Conservation (phyloP, 495 filamentous ascomycete genomes). For the Tuber brumale region DNA sequence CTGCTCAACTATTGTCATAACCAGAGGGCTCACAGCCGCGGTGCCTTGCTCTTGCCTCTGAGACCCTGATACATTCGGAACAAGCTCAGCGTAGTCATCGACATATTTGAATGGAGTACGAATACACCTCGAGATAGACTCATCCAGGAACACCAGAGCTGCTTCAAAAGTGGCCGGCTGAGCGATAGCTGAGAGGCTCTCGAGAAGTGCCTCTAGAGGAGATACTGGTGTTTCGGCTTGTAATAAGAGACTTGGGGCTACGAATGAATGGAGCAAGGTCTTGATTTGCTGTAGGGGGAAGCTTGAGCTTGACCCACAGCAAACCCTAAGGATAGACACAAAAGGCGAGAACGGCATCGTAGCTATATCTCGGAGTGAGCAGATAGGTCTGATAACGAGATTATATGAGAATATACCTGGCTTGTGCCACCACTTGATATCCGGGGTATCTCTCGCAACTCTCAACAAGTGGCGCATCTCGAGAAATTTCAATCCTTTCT, state of each 20-base stretch:
- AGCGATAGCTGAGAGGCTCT: slow-evolving; percentile 34
- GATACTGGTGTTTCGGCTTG: slow-evolving; percentile 30
- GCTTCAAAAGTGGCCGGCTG: slow-evolving; percentile 16
- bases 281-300: slow-evolving; percentile 32
- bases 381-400: background rate
- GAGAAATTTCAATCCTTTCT: slow-evolving; percentile 31
- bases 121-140: slow-evolving; percentile 33
- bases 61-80: slow-evolving; percentile 11
- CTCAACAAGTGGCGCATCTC: slow-evolving; percentile 38
- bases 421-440: slow-evolving; percentile 42
- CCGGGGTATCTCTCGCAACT: slow-evolving; percentile 34
- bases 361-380: slow-evolving; percentile 14
- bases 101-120: slow-evolving; percentile 40
- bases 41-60: background rate
- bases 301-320: slow-evolving; percentile 23
- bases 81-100: slow-evolving; percentile 35
- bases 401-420: slow-evolving; percentile 21
- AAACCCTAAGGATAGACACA: slow-evolving; percentile 38
- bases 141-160: slow-evolving; percentile 34
- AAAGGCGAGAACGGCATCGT: slow-evolving; percentile 37
- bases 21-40: slow-evolving; percentile 34
- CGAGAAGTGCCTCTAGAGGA: slow-evolving; percentile 38
- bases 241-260: slow-evolving; percentile 34
- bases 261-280: slow-evolving; percentile 35
- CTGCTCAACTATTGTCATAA: slow-evolving; percentile 38